phyloP scores from a whole-genome alignment of 768 basidiomycete genomes.

The Macrolepiota dolichaula region DNA sequence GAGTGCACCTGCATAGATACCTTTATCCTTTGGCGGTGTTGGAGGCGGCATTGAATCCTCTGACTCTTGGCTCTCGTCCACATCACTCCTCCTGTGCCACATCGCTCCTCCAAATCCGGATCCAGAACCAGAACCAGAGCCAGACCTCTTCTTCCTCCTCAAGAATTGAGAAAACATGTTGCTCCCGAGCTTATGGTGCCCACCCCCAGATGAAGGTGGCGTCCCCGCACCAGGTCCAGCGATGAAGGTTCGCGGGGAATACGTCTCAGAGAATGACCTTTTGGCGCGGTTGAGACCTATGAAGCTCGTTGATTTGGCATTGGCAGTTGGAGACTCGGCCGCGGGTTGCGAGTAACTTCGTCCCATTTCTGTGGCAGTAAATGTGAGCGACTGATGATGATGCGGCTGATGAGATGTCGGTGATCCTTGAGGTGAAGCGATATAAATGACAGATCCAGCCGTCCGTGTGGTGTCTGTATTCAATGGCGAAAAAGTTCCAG shows the following conservation, averaged over 20 bases:
- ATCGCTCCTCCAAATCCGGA: constrained; percentile 16
- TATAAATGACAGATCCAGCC: constrained; percentile 2
- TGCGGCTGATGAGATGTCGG: background rate
- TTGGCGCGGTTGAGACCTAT: constrained; percentile 1
- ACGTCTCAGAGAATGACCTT: constrained; percentile 30
- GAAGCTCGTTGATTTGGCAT: constrained; percentile 4
- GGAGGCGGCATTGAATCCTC: constrained; percentile 31
- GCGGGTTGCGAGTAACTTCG: constrained; percentile 5
- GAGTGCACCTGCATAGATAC: constrained; percentile 16
- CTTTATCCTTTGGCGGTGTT: constrained; percentile 44
- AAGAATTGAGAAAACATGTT: constrained; percentile 32
- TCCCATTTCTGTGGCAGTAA: constrained; percentile 6
- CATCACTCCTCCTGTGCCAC: background rate
- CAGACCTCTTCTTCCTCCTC: constrained; percentile 39
- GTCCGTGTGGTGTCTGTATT: background rate
- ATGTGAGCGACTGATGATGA: background rate
- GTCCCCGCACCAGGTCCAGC: constrained; percentile 14
- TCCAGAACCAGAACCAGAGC: too few relatives aligned
- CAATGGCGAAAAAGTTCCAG: background rate
- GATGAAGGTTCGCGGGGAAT: constrained; percentile 18
- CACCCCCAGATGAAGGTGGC: constrained; percentile 12
- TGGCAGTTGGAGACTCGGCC: background rate
- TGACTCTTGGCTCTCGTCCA: constrained; percentile 16
- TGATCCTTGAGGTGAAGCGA: background rate
- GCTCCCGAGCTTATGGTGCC: constrained; percentile 22